Percentiles rank a stretch among this genome's conserved stretches.
Conservation (phyloP, 768 basidiomycete genomes). For the Tulasnella sp. region DNA sequence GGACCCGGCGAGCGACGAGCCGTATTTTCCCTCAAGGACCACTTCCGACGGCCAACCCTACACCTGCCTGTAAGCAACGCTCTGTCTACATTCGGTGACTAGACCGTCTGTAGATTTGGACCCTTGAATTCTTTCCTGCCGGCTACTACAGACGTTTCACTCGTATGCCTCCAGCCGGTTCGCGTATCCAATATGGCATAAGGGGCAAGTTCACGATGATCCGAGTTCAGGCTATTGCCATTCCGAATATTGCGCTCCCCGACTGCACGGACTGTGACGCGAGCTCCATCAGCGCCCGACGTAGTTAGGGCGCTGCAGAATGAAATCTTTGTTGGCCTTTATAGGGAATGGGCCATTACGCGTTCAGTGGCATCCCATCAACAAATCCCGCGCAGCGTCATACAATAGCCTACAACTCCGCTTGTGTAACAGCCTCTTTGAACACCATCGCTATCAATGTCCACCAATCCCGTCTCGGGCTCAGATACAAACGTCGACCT, state of each 20-base stretch:
- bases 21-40: background rate
- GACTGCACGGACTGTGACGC: background rate
- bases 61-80: background rate
- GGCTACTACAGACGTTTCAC: background rate
- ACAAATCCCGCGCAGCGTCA: background rate
- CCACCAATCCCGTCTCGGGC: background rate
- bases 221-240: background rate
- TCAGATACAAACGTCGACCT: background rate
- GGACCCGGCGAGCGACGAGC: background rate
- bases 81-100: background rate
- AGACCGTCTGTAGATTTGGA: background rate
- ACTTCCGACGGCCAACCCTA: background rate
- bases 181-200: background rate
- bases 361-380: background rate
- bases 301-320: background rate
- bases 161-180: background rate
- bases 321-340: background rate
- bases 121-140: background rate
- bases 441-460: background rate
- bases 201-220: background rate
- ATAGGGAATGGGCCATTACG: background rate
- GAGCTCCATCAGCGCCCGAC: background rate
- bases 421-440: background rate
- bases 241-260: background rate
- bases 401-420: background rate